Percentiles rank a stretch among this genome's conserved stretches.
phyloP scores from a whole-genome alignment of 1,284 basidiomycete genomes.

The Austropuccinia psidii region DNA sequence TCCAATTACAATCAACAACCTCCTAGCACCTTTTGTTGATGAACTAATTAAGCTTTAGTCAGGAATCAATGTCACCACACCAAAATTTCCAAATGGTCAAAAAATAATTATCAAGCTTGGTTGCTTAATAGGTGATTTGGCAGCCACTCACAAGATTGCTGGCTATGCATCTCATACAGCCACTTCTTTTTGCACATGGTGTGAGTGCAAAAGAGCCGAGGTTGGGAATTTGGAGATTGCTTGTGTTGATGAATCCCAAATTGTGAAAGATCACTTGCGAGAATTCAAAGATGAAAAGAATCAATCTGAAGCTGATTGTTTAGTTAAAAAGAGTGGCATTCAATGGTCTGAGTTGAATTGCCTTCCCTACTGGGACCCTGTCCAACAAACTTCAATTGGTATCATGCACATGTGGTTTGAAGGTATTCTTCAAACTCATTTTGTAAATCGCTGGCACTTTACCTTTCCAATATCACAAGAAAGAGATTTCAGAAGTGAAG shows the following conservation, averaged over 20 bases:
- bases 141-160: conserved; percentile 19
- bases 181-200: neutral
- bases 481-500: no score
- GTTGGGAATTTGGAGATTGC: neutral
- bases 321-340: neutral
- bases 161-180: conserved; percentile 7
- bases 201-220: neutral
- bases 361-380: conserved; percentile 15
- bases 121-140: neutral
- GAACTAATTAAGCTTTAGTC: neutral
- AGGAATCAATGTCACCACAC: neutral
- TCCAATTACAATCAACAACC: neutral
- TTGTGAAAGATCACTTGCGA: neutral
- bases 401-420: conserved; percentile 17
- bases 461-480: no score
- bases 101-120: neutral
- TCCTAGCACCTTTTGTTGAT: neutral
- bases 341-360: conserved; percentile 18
- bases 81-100: neutral
- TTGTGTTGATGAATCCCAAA: neutral
- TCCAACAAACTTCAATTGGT: neutral
- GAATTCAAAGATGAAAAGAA: neutral
- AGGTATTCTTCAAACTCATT: neutral
- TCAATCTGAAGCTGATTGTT: neutral
- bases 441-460: neutral